phyloP scores from a whole-genome alignment of 2,329 filamentous ascomycete species.

The Fusarium oxysporum region DNA sequence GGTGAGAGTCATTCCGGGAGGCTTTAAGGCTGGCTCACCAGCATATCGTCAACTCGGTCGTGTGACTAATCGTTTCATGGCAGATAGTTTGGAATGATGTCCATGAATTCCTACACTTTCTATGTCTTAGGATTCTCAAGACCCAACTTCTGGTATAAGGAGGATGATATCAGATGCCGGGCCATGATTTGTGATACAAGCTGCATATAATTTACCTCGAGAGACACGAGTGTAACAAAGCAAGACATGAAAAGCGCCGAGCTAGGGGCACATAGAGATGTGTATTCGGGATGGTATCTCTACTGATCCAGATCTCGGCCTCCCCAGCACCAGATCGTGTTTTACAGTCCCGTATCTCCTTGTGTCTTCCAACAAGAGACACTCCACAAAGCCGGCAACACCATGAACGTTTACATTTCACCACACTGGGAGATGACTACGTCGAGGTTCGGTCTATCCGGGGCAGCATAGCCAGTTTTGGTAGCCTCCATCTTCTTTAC shows the following conservation, averaged over 20 bases:
- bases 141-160: background rate
- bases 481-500: slow-evolving; percentile 93
- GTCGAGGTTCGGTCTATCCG: slow-evolving; percentile 87
- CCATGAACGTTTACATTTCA: slow-evolving; percentile 76
- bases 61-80: background rate
- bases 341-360: background rate
- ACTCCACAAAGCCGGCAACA: background rate
- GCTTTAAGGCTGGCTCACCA: background rate
- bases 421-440: slow-evolving; percentile 88
- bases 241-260: slow-evolving; percentile 35
- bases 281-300: slow-evolving; percentile 37
- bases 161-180: background rate
- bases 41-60: background rate
- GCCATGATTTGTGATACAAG: background rate
- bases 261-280: slow-evolving; percentile 11
- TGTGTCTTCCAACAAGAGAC: background rate
- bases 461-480: slow-evolving; percentile 77
- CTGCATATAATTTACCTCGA: slow-evolving; percentile 5
- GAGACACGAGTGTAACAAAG: slow-evolving; percentile 19
- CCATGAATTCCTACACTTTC: background rate
- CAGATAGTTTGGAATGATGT: background rate
- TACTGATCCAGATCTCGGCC: slow-evolving; percentile 22
- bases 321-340: slow-evolving; percentile 9
- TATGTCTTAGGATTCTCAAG: background rate
- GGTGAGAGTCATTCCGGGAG: too few relatives aligned